These are phyloP conservation scores for Coprinopsis strossmayeri DNA, from an alignment of 768 basidiomycete genomes.

Conservation along the genomic window DNA sequence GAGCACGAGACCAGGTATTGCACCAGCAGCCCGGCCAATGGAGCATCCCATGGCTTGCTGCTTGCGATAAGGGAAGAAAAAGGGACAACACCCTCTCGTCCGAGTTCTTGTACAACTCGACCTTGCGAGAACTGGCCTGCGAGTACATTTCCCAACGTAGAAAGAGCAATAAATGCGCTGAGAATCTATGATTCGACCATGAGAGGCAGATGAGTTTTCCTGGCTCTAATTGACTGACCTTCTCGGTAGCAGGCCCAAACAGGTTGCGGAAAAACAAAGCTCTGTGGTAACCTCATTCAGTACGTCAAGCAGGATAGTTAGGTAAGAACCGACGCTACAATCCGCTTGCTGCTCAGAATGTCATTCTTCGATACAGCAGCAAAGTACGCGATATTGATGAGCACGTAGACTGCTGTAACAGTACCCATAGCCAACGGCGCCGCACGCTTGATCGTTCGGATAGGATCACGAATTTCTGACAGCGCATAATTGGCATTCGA, in stretches of 20 bases:
- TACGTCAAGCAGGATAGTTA: neutral
- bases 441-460: constrained; percentile 64
- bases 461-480: constrained; percentile 63
- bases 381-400: constrained; percentile 69
- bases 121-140: constrained; percentile 62
- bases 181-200: constrained; percentile 33
- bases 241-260: constrained; percentile 56
- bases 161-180: constrained; percentile 56
- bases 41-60: constrained; percentile 65
- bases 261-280: constrained; percentile 73
- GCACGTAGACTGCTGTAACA: constrained; percentile 55
- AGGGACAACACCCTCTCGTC: constrained; percentile 64
- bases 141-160: constrained; percentile 58
- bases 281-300: constrained; percentile 22
- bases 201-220: neutral
- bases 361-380: constrained; percentile 66
- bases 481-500: constrained; percentile 71
- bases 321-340: constrained; percentile 51
- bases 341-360: constrained; percentile 55
- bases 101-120: constrained; percentile 67
- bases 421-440: constrained; percentile 58
- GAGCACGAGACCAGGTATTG: constrained; percentile 57
- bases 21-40: constrained; percentile 52
- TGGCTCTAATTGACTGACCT: constrained; percentile 26
- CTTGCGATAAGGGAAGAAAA: constrained; percentile 62